These are phyloP conservation scores for Lasiosphaeria miniovina DNA, from an alignment of 495 filamentous ascomycete species.

Conservation along the genomic window DNA sequence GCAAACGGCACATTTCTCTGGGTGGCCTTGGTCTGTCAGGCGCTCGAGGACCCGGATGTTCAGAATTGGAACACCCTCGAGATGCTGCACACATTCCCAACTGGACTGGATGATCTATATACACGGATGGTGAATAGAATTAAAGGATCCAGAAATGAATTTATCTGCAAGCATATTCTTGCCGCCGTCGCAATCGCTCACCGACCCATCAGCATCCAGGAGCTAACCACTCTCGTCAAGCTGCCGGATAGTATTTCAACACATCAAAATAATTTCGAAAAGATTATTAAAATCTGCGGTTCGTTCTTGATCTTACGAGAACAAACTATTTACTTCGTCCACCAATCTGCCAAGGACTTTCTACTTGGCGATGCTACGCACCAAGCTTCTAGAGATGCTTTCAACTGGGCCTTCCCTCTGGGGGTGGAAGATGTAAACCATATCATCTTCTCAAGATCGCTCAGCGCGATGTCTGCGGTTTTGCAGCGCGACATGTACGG, in stretches of 20 bases:
- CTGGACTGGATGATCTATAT: constrained; percentile 20
- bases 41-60: too few relatives aligned
- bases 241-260: too few relatives aligned
- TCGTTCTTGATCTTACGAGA: constrained; percentile 19
- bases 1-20: too few relatives aligned
- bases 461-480: not conserved
- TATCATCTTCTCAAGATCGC: constrained; percentile 8
- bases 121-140: constrained; percentile 20
- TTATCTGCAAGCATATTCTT: constrained; percentile 22
- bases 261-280: too few relatives aligned
- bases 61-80: not conserved
- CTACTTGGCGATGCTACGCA: not conserved
- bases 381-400: not conserved
- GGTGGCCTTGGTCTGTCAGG: too few relatives aligned
- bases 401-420: too few relatives aligned
- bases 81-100: constrained; percentile 12
- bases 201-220: constrained; percentile 19
- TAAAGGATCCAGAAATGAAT: not conserved
- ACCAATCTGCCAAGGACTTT: constrained; percentile 40
- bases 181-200: constrained; percentile 6
- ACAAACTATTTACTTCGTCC: constrained; percentile 28
- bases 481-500: constrained; percentile 4
- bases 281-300: constrained; percentile 1
- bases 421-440: not conserved
- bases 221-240: too few relatives aligned